Percentiles rank a stretch among this genome's conserved stretches.
Conservation (phyloP, 768 basidiomycete species). For the Suillus bovinus region DNA sequence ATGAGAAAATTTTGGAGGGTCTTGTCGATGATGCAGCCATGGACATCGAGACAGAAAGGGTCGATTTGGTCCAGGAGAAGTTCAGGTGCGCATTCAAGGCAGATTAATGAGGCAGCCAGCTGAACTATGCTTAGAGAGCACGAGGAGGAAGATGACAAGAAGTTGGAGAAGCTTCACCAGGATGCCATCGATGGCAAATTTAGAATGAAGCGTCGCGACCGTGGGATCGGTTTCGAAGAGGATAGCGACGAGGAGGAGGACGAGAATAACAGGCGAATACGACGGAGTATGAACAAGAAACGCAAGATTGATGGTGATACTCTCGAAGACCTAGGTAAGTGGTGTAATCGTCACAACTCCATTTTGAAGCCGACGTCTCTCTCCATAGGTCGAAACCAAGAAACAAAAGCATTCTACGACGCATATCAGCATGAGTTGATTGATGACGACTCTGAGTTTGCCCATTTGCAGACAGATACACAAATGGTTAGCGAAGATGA, state of each 20-base stretch:
- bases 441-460: conserved; percentile 55
- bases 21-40: conserved; percentile 73
- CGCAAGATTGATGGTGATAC: conserved; percentile 61
- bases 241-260: conserved; percentile 74
- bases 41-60: conserved; percentile 59
- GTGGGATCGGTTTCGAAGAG: conserved; percentile 61
- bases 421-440: conserved; percentile 57
- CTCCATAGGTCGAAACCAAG: conserved; percentile 51
- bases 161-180: conserved; percentile 58
- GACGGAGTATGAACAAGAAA: conserved; percentile 56
- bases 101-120: neutral
- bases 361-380: conserved; percentile 1
- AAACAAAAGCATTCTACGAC: conserved; percentile 63
- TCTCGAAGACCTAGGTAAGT: conserved; percentile 63
- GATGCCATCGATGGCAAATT: conserved; percentile 64
- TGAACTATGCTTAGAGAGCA: conserved; percentile 55
- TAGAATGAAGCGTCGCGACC: conserved; percentile 58
- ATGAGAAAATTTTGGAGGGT: conserved; percentile 56
- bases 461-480: conserved; percentile 40
- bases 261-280: conserved; percentile 41
- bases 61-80: conserved; percentile 69
- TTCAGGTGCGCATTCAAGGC: conserved; percentile 48
- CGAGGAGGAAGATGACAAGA: conserved; percentile 58
- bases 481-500: conserved; percentile 28
- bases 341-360: neutral